phyloP scores from a whole-genome alignment of 192 early-diverging fungal genomes.

The Spizellomyces sp. region DNA sequence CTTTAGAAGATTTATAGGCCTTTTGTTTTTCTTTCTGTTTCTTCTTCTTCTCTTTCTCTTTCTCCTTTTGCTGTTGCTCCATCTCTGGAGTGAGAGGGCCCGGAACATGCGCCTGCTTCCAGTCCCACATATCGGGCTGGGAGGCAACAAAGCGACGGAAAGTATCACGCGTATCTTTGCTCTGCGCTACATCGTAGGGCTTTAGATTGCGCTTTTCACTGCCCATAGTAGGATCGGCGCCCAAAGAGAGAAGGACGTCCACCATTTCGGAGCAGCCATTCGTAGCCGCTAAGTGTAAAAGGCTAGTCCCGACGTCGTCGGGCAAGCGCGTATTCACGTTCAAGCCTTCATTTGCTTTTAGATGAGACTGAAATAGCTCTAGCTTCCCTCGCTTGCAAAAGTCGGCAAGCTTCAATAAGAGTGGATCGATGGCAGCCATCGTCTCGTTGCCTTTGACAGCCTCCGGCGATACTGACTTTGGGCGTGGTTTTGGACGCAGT shows the following conservation, averaged over 20 bases:
- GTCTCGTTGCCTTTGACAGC: conserved; percentile 22
- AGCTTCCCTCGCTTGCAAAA: conserved; percentile 66
- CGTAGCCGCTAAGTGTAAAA: conserved; percentile 79
- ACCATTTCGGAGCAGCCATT: conserved; percentile 63
- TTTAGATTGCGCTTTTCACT: conserved; percentile 39
- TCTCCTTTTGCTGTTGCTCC: conserved; percentile 70
- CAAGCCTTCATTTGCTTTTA: conserved; percentile 49
- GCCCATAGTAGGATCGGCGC: conserved; percentile 76
- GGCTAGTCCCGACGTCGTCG: conserved; percentile 43
- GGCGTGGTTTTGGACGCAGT: conserved; percentile 11
- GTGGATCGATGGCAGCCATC: not conserved
- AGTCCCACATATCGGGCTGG: conserved; percentile 68
- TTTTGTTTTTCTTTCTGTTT: conserved; percentile 59
- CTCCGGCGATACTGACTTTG: conserved; percentile 17
- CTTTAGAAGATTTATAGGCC: conserved; percentile 31
- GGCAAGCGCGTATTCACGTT: conserved; percentile 40
- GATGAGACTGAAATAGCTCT: conserved; percentile 54
- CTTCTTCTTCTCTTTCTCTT: conserved; percentile 65
- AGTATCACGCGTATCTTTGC: conserved; percentile 71
- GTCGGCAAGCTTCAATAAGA: conserved; percentile 50
- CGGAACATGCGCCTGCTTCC: conserved; percentile 66
- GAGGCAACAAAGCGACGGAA: conserved; percentile 71
- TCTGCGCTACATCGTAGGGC: conserved; percentile 72
- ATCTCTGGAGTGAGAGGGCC: conserved; percentile 73
- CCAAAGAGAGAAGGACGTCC: conserved; percentile 61